These are phyloP conservation scores for Candida corydali DNA, from an alignment of 805 yeast genomes.

Conservation along the genomic window DNA sequence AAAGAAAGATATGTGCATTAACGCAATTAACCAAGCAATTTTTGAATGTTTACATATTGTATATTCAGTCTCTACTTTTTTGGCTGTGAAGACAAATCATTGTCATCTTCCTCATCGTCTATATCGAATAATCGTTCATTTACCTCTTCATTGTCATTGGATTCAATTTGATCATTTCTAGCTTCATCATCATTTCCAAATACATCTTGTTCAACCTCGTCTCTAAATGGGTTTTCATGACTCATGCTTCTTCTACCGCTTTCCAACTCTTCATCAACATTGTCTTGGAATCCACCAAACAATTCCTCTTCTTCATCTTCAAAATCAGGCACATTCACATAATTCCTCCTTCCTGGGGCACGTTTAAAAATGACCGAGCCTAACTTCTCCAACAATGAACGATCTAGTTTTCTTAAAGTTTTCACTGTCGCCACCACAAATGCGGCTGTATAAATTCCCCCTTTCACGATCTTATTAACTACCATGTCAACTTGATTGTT, in stretches of 20 bases:
- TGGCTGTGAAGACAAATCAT: not conserved
- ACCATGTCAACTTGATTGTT: conserved; percentile 56
- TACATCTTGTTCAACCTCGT: conserved; percentile 12
- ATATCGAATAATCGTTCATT: not conserved
- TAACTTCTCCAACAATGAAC: conserved; percentile 27
- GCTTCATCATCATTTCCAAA: conserved; percentile 9
- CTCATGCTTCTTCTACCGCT: conserved; percentile 19
- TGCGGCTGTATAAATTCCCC: conserved; percentile 50
- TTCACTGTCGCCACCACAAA: conserved; percentile 32
- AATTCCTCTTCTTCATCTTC: conserved; percentile 35
- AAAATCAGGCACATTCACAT: conserved; percentile 37
- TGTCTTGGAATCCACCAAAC: conserved; percentile 38
- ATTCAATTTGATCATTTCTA: conserved; percentile 27
- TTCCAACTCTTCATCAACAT: conserved; percentile 34
- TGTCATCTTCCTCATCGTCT: conserved; percentile 14
- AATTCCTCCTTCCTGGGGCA: conserved; percentile 35
- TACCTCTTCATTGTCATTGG: conserved; percentile 21
- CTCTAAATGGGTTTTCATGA: conserved; percentile 9
- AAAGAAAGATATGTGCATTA: too few relatives aligned
- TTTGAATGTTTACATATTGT: not conserved
- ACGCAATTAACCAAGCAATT: too few relatives aligned
- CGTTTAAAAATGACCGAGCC: conserved; percentile 29
- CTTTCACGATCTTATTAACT: conserved; percentile 54
- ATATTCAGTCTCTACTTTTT: not conserved
- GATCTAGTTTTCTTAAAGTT: conserved; percentile 31